phyloP scores from a whole-genome alignment of 179 eudicot species.

The Nepenthes alata region DNA sequence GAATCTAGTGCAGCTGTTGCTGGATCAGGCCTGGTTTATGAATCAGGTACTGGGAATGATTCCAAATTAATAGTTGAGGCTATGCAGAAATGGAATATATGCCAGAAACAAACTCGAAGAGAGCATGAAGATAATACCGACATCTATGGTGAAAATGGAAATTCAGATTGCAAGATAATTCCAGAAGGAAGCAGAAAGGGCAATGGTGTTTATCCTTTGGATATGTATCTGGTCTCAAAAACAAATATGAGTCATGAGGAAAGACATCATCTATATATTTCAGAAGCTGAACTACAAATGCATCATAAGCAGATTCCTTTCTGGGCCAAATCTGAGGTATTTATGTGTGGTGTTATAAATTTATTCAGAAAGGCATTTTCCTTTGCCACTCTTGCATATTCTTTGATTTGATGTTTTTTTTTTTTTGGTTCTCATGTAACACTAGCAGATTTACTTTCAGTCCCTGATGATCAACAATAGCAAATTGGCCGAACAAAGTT shows the following conservation, averaged over 20 bases:
- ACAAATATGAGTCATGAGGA: conserved; percentile 35
- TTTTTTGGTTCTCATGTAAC: conserved; percentile 5
- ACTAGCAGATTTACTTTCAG: conserved; percentile 57
- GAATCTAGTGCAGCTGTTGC: conserved; percentile 24
- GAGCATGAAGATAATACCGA: conserved; percentile 47
- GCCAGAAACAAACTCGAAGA: conserved; percentile 50
- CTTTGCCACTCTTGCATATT: not conserved
- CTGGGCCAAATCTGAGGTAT: conserved; percentile 72
- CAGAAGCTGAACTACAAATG: conserved; percentile 75
- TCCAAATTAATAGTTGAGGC: conserved; percentile 53
- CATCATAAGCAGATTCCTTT: conserved; percentile 41
- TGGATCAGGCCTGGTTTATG: conserved; percentile 11
- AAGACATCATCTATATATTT: conserved; percentile 47
- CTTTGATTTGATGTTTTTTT: conserved; percentile 1
- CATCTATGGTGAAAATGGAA: conserved; percentile 64
- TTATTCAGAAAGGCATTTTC: not conserved
- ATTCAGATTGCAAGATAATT: conserved; percentile 32
- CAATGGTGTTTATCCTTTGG: conserved; percentile 18
- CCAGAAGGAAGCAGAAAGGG: conserved; percentile 27
- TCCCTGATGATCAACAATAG: conserved; percentile 28
- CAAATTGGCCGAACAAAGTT: conserved; percentile 18
- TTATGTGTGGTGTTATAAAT: not conserved
- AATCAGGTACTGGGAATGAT: conserved; percentile 32
- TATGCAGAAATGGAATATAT: conserved; percentile 71
- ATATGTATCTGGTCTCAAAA: conserved; percentile 12